phyloP scores from a whole-genome alignment of 176 grass and related monocot species.

The Eleusine coracana region DNA sequence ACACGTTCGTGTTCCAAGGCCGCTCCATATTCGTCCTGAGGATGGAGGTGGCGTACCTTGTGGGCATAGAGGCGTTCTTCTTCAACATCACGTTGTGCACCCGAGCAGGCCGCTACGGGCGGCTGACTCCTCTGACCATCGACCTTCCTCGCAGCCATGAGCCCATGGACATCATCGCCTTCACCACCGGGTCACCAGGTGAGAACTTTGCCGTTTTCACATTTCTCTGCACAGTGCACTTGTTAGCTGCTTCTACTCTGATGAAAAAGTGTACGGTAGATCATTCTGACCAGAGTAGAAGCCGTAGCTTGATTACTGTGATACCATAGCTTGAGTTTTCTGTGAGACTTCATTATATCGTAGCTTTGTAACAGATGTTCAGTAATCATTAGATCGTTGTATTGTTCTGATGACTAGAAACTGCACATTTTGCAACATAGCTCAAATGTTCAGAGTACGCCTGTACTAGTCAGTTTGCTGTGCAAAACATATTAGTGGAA shows the following conservation, averaged over 20 bases:
- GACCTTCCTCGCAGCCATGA: slow-evolving; percentile 18
- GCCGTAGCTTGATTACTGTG: background rate
- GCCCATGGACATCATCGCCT: slow-evolving; percentile 1
- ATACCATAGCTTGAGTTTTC: too few species aligned
- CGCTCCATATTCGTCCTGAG: slow-evolving; percentile 11
- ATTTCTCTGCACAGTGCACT: background rate
- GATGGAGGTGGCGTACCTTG: background rate
- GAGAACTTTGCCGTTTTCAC: slow-evolving; percentile 1
- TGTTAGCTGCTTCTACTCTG: background rate
- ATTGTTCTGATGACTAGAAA: background rate
- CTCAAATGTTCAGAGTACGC: background rate
- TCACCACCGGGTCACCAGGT: slow-evolving; percentile 5
- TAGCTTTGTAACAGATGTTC: background rate
- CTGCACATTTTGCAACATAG: background rate
- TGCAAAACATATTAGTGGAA: background rate
- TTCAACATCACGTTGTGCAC: background rate
- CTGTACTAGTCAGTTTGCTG: background rate
- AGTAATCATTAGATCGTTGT: background rate
- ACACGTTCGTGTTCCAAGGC: background rate
- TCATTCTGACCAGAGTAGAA: background rate
- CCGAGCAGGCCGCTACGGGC: slow-evolving; percentile 15
- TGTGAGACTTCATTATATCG: too few species aligned
- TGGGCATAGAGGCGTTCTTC: too few species aligned
- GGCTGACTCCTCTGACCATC: slow-evolving; percentile 33
- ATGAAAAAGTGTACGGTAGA: background rate